These are phyloP conservation scores for Picochlorum sp. DNA, from an alignment of 139 green algal genomes.

Conservation along the genomic window DNA sequence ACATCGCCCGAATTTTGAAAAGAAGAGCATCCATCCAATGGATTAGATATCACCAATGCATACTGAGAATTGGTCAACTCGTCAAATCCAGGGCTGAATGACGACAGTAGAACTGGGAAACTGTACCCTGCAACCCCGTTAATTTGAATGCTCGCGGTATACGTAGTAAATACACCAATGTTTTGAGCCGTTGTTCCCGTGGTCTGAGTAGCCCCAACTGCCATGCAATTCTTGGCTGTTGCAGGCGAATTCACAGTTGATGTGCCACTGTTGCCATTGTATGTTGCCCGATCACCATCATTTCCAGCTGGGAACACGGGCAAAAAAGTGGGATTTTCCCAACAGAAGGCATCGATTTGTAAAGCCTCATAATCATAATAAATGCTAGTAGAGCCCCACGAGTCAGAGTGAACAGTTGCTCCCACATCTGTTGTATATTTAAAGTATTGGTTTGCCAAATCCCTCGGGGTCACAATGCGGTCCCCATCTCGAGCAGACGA, in stretches of 20 bases:
- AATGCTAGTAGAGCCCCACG: slow-evolving; percentile 65
- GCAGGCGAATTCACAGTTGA: slow-evolving; percentile 67
- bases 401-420: slow-evolving; percentile 70
- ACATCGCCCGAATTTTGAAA: slow-evolving; percentile 24
- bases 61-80: slow-evolving; percentile 6
- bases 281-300: slow-evolving; percentile 17
- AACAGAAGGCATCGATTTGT: slow-evolving; percentile 30
- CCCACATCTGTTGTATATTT: slow-evolving; percentile 50
- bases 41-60: slow-evolving; percentile 14
- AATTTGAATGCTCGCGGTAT: background rate
- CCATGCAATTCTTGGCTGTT: slow-evolving; percentile 73
- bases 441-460: slow-evolving; percentile 68
- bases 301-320: slow-evolving; percentile 43
- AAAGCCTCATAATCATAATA: slow-evolving; percentile 58
- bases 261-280: background rate
- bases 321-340: slow-evolving; percentile 37
- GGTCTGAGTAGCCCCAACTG: slow-evolving; percentile 63
- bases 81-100: slow-evolving; percentile 15
- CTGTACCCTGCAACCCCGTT: background rate
- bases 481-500: slow-evolving; percentile 13
- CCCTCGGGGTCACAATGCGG: slow-evolving; percentile 29
- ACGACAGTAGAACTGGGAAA: slow-evolving; percentile 23
- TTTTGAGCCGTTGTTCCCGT: background rate
- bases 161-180: background rate
- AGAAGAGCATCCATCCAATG: slow-evolving; percentile 25